Conservation (phyloP, 73 alveolate species). For the Paramecium sonneborni region DNA sequence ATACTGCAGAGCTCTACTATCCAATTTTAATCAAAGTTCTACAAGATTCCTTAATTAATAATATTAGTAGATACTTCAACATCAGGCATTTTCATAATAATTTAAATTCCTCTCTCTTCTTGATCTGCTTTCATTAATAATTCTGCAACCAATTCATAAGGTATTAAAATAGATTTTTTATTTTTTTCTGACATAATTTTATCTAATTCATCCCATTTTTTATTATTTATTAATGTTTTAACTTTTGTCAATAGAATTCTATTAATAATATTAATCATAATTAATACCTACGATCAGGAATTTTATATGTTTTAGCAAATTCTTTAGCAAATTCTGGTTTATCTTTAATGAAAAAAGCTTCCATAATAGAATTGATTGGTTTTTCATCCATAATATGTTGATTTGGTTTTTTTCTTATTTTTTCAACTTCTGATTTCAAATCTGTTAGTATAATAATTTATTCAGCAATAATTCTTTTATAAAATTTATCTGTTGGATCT, state of each 20-base stretch:
- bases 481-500: constrained; percentile 19
- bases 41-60: not conserved
- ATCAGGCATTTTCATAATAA: constrained; percentile 63
- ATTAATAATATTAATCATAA: not conserved
- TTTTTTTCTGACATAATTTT: constrained; percentile 43
- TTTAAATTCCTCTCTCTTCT: constrained; percentile 47
- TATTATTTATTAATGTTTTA: constrained; percentile 20
- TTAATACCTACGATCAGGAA: constrained; percentile 39
- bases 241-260: constrained; percentile 29
- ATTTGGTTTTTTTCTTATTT: constrained; percentile 21
- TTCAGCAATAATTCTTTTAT: not conserved
- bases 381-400: constrained; percentile 15
- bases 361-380: constrained; percentile 39
- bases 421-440: constrained; percentile 31
- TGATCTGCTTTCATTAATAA: constrained; percentile 50
- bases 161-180: constrained; percentile 41
- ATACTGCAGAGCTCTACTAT: constrained; percentile 30
- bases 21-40: constrained; percentile 2
- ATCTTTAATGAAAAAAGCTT: constrained; percentile 13
- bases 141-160: constrained; percentile 63
- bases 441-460: not conserved
- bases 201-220: constrained; percentile 48
- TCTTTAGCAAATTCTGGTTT: not conserved
- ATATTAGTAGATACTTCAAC: not conserved
- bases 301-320: constrained; percentile 38